These are phyloP conservation scores for Macrocybe gigantea DNA, from an alignment of 768 basidiomycete species.

Conservation along the genomic window DNA sequence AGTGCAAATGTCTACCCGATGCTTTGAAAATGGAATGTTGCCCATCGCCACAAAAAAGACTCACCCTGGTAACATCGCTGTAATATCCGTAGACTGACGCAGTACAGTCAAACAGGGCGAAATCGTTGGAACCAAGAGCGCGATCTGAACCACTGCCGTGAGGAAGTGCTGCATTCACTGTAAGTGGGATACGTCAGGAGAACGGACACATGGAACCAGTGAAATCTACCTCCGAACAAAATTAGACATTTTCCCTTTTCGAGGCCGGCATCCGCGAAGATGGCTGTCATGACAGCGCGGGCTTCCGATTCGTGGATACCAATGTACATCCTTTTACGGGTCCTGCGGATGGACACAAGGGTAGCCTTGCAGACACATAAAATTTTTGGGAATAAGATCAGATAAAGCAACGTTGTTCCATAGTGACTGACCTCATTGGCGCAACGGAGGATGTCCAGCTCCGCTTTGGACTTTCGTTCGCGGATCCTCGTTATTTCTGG, in stretches of 20 bases:
- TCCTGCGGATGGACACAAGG: constrained; percentile 63
- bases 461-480: constrained; percentile 68
- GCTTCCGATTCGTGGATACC: constrained; percentile 78
- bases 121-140: constrained; percentile 46
- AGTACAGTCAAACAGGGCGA: constrained; percentile 71
- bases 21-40: not conserved
- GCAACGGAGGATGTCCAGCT: constrained; percentile 68
- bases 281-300: constrained; percentile 44
- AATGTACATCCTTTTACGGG: constrained; percentile 52
- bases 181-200: not conserved
- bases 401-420: not conserved
- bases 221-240: constrained; percentile 67
- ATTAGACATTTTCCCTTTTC: constrained; percentile 54
- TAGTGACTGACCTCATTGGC: constrained; percentile 63
- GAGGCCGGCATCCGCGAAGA: constrained; percentile 57
- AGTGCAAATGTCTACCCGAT: constrained; percentile 58
- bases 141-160: constrained; percentile 78
- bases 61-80: constrained; percentile 75
- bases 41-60: constrained; percentile 10
- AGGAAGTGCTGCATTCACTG: constrained; percentile 83
- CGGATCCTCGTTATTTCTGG: constrained; percentile 52
- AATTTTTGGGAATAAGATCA: not conserved
- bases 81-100: constrained; percentile 69
- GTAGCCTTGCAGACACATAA: constrained; percentile 51
- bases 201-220: constrained; percentile 3